Evolutionary conservation across 2,329 filamentous ascomycete genomes (phyloP), one percentile per base, ranked within the genome.

Genomic region (Akanthomyces dipterigenus): DNA sequence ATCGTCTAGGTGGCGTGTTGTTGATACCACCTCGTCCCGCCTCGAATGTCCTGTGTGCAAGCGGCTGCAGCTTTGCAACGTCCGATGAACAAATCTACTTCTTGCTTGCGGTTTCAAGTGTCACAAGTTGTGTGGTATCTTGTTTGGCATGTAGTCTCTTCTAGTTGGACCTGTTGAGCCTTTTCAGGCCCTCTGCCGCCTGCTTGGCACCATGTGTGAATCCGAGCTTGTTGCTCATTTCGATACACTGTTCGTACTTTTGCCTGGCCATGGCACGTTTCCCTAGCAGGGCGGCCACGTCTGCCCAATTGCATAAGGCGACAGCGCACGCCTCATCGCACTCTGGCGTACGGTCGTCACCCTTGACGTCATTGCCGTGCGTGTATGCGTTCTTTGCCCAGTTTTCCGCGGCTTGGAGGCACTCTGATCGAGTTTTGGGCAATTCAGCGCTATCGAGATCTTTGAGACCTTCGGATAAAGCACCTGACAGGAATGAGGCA

Each of bases 261-360:
- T 79, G 80, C 67, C 81, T 81, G 1, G 93, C 92, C 65, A 89
- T 81, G 4, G 77, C 77, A 1, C 79, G 69, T 67, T 89, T 82
- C 1, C 88, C 88, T 63, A 87, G 76, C 82, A 95, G 87, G 65
- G 89, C 86, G 0, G 90, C 88, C 66, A 97, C 88, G 68, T 96
- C 90, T 26, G 87, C 93, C 58, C 96, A 82, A 70, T 96, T 96
- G 73, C 91, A 89, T n/a, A 90, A 86, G 8, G 93, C 89, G 6
- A 88, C 89, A 2, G 88, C 89, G 69, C 93, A 97, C 1, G 88
- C 90, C 61, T 88, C 74, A 71, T 96, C 91, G 70, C 93, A 97
- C 70, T 96, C 91, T 55, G 87, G 81, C 2, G 86, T 90, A 45
- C 90, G 80, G 3, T 85, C 77, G 0, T 89, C 84, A 4, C 87